Percentiles rank a stretch among this genome's conserved stretches.
Conservation (phyloP, 768 basidiomycete genomes). For the Termitomyces heimii region DNA sequence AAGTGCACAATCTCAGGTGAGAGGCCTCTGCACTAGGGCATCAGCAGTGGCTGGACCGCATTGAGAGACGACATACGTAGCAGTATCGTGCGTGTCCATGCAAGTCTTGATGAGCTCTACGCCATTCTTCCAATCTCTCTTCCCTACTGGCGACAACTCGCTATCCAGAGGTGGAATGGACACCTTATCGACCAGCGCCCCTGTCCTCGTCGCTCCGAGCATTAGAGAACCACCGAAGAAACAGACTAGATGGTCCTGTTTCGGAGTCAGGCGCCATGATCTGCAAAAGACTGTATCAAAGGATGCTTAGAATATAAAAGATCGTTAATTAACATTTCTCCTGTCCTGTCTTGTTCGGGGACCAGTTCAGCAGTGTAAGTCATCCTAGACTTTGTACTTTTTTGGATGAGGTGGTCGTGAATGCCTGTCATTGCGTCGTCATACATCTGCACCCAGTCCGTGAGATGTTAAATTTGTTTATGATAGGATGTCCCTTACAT, state of each 20-base stretch:
- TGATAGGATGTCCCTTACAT: conserved; percentile 32
- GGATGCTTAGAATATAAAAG: background rate
- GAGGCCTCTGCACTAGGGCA: conserved; percentile 52
- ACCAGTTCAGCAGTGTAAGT: conserved; percentile 80
- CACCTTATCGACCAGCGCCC: conserved; percentile 44
- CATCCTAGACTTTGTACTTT: conserved; percentile 51
- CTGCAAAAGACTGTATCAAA: conserved; percentile 26
- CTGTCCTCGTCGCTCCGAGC: conserved; percentile 75
- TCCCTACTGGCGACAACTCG: conserved; percentile 55
- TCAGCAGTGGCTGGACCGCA: background rate
- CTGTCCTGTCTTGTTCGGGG: conserved; percentile 41
- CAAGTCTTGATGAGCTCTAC: conserved; percentile 83
- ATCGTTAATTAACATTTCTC: conserved; percentile 27
- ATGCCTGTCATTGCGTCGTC: conserved; percentile 80
- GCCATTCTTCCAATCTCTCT: conserved; percentile 80
- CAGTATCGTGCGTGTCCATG: conserved; percentile 78
- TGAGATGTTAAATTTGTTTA: background rate
- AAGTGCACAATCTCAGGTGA: conserved; percentile 91
- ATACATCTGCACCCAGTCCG: conserved; percentile 64
- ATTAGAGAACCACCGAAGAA: conserved; percentile 92
- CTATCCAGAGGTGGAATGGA: conserved; percentile 63
- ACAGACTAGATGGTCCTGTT: conserved; percentile 95
- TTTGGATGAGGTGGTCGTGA: conserved; percentile 65
- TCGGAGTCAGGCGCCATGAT: conserved; percentile 70
- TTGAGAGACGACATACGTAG: conserved; percentile 54